phyloP scores from a whole-genome alignment of 495 filamentous ascomycete species.

The Lasiosphaeria miniovina region DNA sequence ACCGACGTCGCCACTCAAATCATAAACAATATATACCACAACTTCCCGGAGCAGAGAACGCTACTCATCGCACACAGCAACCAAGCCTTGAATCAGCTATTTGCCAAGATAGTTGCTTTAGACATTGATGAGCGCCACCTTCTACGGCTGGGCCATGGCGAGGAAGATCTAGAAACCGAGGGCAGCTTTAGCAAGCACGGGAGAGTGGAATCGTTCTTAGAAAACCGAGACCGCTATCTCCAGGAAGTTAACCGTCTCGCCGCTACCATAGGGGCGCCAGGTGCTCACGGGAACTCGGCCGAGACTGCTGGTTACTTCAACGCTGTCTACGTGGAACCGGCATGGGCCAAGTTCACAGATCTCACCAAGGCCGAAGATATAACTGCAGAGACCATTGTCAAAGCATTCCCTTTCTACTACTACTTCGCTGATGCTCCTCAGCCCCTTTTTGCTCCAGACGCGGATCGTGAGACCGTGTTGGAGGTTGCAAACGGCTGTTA shows the following conservation, averaged over 20 bases:
- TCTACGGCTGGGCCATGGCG: conserved; percentile 87
- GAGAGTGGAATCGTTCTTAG: conserved; percentile 91
- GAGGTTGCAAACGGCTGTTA: conserved; percentile 86
- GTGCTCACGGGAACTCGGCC: conserved; percentile 89
- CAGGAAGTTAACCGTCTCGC: conserved; percentile 85
- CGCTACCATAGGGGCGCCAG: conserved; percentile 75
- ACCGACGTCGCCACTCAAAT: conserved; percentile 98
- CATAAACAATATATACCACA: conserved; percentile 98
- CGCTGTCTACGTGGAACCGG: conserved; percentile 80
- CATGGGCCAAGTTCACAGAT: conserved; percentile 84
- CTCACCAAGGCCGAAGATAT: conserved; percentile 47
- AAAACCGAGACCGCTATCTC: conserved; percentile 76
- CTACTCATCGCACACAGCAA: conserved; percentile 96
- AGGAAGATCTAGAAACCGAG: conserved; percentile 87
- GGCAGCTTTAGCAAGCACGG: conserved; percentile 91
- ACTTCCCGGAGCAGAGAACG: conserved; percentile 89
- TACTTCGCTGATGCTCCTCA: conserved; percentile 90
- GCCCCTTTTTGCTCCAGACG: conserved; percentile 68
- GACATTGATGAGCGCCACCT: conserved; percentile 97
- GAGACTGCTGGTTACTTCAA: conserved; percentile 98
- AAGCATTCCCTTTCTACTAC: conserved; percentile 82
- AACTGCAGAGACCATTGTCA: conserved; percentile 57
- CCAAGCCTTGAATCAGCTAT: conserved; percentile 97
- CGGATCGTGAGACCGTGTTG: conserved; percentile 62
- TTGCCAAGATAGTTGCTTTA: conserved; percentile 91